Evolutionary conservation across 306 rosid species (phyloP), one percentile per base, ranked within the genome.

Genomic region (Benincasa hispida): DNA sequence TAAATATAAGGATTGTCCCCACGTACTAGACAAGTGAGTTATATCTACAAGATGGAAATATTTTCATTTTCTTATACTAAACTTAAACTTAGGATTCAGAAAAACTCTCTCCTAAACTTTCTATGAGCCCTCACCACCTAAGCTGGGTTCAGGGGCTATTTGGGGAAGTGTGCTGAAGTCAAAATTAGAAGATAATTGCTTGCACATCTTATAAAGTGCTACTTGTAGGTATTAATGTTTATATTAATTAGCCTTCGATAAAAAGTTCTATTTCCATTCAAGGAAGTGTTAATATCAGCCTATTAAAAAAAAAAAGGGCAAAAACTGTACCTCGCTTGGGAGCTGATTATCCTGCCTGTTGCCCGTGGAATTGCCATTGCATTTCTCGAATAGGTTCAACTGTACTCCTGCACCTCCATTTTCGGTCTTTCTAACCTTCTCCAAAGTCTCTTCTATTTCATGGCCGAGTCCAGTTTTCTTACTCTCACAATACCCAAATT

Each of bases 261-360:
- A 41, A 8, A 41, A 10, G 47, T 41, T 41, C 12, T 41, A 11
- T 41, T 41, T 41, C 12, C 47, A 10, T 9, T 41, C 12, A 5
- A 41, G 47, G 0, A 41, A 10, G 8, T 6, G 45, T 10, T 39
- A 39, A 7, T 1, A 39, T 6, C 45, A 39, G n/a, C n/a, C n/a
- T n/a, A n/a, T n/a, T n/a, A n/a, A n/a, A n/a, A n/a, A n/a, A n/a
- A 45, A 80, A 78, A 76, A 60, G 28, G 18, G 9, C 63, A 27
- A 76, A 74, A 22, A 22, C 25, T 77, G 65, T 78, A 86, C 90
- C 88, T 76, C 75, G 32, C 66, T 76, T n/a, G 77, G 72, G 35
- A 75, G 62, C 76, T 61, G 80, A 72, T 80, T 80, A 79, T 76
- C 80, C 78, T 65, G 78, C 79, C 69, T 48, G 45, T 78, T 70